Percentiles rank a stretch among this genome's conserved stretches.
These are phyloP conservation scores for Corylus avellana DNA, from an alignment of 306 rosid genomes.

Conservation along the genomic window DNA sequence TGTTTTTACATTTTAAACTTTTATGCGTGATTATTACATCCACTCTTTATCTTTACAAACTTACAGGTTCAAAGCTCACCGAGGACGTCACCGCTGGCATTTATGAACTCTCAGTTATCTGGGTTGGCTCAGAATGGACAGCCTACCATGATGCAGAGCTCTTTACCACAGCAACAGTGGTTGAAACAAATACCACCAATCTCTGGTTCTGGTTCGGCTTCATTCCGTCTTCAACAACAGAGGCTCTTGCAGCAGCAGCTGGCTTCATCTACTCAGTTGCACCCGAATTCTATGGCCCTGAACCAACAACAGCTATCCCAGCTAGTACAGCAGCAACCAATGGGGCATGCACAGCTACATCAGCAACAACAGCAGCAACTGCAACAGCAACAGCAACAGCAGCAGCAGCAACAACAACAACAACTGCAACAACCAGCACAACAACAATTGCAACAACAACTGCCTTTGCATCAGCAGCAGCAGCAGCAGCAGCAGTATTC, in stretches of 20 bases:
- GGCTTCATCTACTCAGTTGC: conserved; percentile 75
- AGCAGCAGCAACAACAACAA: conserved; percentile 34
- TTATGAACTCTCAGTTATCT: conserved; percentile 75
- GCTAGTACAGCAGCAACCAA: conserved; percentile 70
- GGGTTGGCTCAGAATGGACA: conserved; percentile 92
- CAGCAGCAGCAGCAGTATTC: conserved; percentile 81
- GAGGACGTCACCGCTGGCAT: conserved; percentile 77
- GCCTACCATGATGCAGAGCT: conserved; percentile 61
- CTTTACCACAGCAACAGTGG: conserved; percentile 85
- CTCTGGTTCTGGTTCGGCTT: conserved; percentile 67
- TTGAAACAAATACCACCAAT: conserved; percentile 79
- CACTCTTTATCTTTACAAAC: conserved; percentile 11
- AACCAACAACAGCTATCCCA: conserved; percentile 77
- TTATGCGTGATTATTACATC: not conserved
- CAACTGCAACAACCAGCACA: conserved; percentile 40
- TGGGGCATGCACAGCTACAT: conserved; percentile 74
- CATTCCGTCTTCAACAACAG: conserved; percentile 67
- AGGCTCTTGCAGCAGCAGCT: conserved; percentile 79
- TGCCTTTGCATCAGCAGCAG: conserved; percentile 66
- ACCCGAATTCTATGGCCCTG: conserved; percentile 56
- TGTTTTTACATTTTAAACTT: not conserved
- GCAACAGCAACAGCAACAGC: conserved; percentile 48
- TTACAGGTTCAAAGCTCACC: conserved; percentile 76
- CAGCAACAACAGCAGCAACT: conserved; percentile 56
- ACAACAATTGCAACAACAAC: conserved; percentile 67